Base-by-base conservation (phyloP, 2,329 filamentous ascomycete species). In the Penicillium frequentans region DNA sequence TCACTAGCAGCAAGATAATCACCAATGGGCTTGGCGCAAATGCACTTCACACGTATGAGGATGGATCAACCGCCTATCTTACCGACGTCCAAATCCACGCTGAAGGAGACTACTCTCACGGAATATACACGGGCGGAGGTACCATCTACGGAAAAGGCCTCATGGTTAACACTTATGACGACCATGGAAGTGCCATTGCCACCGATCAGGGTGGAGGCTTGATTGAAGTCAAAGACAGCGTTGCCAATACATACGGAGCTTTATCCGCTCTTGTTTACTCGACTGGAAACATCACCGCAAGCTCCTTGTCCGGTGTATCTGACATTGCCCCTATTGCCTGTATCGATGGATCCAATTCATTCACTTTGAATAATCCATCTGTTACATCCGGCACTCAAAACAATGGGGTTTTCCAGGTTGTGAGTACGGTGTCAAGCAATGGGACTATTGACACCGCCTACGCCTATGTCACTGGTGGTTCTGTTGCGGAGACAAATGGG, bases 341-440 rank as follows among this genome's bases (percentile, higher is more conserved):
- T n/a, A 50, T 55, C 13, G 53, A 55, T 45, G 53, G 53, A 24
- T 55, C 53, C 2, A 55, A 55, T 26, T 55, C 53, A 9, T 55
- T 55, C 23, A 46, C 47, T 8, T 26, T 55, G n/a, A 46, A 45
- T 14, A 31, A 55, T 39, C 46, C 53, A 10, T 48, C 47, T 16
- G n/a, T 55, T 24, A 50, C 21, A 6, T 55, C 37, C 23, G 53
- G 53, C 2, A 50, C 53, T 3, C 53, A 55, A 21, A 55, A 39
- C 7, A 42, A 55, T 14, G 53, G 53, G 23, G 53, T 55, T 1
- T 55, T 55, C 16, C 53, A 55, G 37, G 45, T 55, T 27, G 53
- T 55, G 35, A 55, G 53, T 16, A 55, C 53, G 6, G 37, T 35
- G 1, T 13, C 45, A 14, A 39, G 21, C 29, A 49, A 26, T 10